These are phyloP conservation scores for Berberis vulgaris DNA, from an alignment of 164 flowering plant genomes.

Conservation along the genomic window DNA sequence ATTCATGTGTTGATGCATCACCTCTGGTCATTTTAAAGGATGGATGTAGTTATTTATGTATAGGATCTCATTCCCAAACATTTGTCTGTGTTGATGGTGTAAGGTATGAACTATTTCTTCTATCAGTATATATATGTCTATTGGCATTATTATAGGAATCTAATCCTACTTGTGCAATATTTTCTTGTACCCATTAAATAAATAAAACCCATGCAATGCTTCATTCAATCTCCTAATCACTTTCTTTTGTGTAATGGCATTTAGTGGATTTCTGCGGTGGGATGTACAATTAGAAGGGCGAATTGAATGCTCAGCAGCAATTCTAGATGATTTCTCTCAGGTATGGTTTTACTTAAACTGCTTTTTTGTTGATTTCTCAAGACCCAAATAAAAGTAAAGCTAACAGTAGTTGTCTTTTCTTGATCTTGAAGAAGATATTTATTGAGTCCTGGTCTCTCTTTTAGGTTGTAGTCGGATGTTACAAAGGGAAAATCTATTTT, in stretches of 20 bases:
- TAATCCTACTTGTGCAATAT: too few relatives aligned
- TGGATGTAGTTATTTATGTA: constrained; percentile 37
- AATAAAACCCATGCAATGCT: too few relatives aligned
- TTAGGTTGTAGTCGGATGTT: constrained; percentile 90
- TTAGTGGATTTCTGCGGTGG: constrained; percentile 70
- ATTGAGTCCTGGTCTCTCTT: constrained; percentile 6
- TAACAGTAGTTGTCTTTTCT: neutral
- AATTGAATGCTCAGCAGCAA: constrained; percentile 78
- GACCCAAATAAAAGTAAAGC: too few relatives aligned
- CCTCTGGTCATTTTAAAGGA: constrained; percentile 55
- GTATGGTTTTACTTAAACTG: constrained; percentile 20
- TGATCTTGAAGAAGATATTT: neutral
- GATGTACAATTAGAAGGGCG: constrained; percentile 62
- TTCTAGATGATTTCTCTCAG: constrained; percentile 69
- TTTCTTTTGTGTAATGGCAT: constrained; percentile 4
- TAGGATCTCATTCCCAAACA: constrained; percentile 79
- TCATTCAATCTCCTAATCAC: too few relatives aligned
- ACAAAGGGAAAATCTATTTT: constrained; percentile 78
- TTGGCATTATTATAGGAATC: neutral
- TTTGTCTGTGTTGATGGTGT: constrained; percentile 61
- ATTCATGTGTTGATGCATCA: constrained; percentile 95
- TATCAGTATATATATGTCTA: neutral
- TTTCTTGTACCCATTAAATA: too few relatives aligned
- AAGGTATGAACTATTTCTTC: constrained; percentile 37
- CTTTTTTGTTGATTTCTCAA: neutral